Conservation (phyloP, 805 yeast species). For the Wickerhamomyces ciferrii region DNA sequence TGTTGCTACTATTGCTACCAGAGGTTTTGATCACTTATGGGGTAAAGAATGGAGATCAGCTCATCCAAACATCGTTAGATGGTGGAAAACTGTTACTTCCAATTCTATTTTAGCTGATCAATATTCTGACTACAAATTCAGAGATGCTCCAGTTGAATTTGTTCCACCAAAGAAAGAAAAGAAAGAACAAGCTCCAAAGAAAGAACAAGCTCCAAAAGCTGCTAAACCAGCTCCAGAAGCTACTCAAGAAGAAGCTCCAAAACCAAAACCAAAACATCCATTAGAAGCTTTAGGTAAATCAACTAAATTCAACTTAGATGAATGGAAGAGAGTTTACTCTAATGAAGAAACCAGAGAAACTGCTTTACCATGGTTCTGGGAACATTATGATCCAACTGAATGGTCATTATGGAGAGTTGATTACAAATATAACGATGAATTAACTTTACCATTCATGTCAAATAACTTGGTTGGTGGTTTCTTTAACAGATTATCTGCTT, state of each 20-base stretch:
- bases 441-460: conserved; percentile 96
- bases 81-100: conserved; percentile 55
- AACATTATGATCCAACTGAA: conserved; percentile 84
- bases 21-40: conserved; percentile 55
- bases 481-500: conserved; percentile 90
- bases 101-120: conserved; percentile 43
- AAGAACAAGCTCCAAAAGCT: conserved; percentile 8
- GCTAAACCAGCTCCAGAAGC: conserved; percentile 25
- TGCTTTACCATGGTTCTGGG: conserved; percentile 99
- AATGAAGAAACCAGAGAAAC: conserved; percentile 94
- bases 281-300: conserved; percentile 77
- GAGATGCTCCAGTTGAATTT: conserved; percentile 61
- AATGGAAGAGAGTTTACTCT: conserved; percentile 95
- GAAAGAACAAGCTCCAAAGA: conserved; percentile 34
- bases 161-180: conserved; percentile 72
- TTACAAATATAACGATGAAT: conserved; percentile 97
- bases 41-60: conserved; percentile 60
- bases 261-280: conserved; percentile 79
- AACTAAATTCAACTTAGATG: conserved; percentile 65
- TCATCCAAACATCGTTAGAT: conserved; percentile 62
- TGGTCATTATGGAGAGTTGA: conserved; percentile 94
- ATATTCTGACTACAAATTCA: conserved; percentile 49
- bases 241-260: conserved; percentile 34
- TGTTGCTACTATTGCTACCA: conserved; percentile 40
- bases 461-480: conserved; percentile 97